Base-by-base conservation (phyloP, 495 filamentous ascomycete species). In the Aspergillus carlsbadensis region DNA sequence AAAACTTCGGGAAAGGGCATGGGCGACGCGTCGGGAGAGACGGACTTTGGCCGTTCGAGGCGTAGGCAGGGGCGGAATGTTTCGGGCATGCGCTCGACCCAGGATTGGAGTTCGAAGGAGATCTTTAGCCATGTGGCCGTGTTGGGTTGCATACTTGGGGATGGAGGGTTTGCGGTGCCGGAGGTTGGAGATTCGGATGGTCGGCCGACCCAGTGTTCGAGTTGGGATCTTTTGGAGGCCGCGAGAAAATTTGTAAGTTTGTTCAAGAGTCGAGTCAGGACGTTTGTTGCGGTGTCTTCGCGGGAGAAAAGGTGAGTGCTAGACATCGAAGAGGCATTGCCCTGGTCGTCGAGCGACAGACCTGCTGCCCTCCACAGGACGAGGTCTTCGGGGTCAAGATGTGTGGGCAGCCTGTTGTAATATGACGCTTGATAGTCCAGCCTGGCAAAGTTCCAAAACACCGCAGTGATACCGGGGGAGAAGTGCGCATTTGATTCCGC, bases 81-180 rank as follows among this genome's bases (percentile, higher is more conserved):
- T 46, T 77, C 74, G 0, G 74, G 74, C 0, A 77, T 62, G 11
- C 65, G 57, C 18, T 76, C 72, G n/a, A 75, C 66, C 75, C 75
- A 78, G 5, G 64, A 60, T 41, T 74, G 72, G 35, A 75, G 66
- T 35, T 74, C 72, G 22, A 75, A 70, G 13, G 56, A 71, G 33
- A 78, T 60, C 26, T 63, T 68, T 7, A 75, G 55, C 75, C 75
- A 78, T 8, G 68, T 62, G 13, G 64, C 61, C 21, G 70, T 68
- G 18, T 63, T 63, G 10, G 68, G 63, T 17, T 63, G 60, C 4
- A 57, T 52, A 17, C 33, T 34, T 11, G 53, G 44, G 20, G 53
- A 57, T 51, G 14, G 58, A 47, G 3, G 62, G 39, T 42, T 48
- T 42, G 17, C 15, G 57, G 4, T 29, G 8, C 3, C 26, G 8